Percentiles rank a stretch among this genome's conserved stretches.
These are phyloP conservation scores for Musa troglodytarum DNA, from an alignment of 176 grass and related monocot species.

Conservation along the genomic window DNA sequence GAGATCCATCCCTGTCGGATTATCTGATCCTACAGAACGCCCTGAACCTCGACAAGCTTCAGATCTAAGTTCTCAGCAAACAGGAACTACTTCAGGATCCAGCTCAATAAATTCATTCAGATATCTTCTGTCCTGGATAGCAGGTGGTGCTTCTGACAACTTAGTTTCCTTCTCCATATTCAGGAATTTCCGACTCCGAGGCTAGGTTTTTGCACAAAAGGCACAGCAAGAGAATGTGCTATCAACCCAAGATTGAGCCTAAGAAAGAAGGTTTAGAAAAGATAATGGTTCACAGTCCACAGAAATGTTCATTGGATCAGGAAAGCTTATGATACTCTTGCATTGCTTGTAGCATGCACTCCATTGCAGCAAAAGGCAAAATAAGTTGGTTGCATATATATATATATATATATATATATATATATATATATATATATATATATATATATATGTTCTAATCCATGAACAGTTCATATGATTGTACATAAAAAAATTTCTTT, in stretches of 20 bases:
- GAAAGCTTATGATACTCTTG: too few species aligned
- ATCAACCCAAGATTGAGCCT: background rate
- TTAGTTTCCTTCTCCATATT: conserved; percentile 88
- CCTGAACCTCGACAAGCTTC: conserved; percentile 33
- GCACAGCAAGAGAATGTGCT: background rate
- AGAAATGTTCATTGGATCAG: too few species aligned
- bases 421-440: too few species aligned
- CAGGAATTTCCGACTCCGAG: conserved; percentile 72
- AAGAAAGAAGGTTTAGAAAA: too few species aligned
- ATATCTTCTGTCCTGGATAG: conserved; percentile 64
- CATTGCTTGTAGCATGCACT: too few species aligned
- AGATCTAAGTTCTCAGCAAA: conserved; percentile 36
- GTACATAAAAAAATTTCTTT: too few species aligned
- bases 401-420: too few species aligned
- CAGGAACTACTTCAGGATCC: conserved; percentile 32
- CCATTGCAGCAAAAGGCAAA: too few species aligned
- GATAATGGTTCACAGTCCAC: too few species aligned
- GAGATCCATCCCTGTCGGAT: conserved; percentile 21
- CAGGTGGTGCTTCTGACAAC: conserved; percentile 68
- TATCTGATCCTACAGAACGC: conserved; percentile 12
- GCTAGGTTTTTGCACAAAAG: conserved; percentile 30
- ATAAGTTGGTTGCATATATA: too few species aligned
- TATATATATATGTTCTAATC: too few species aligned
- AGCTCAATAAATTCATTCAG: conserved; percentile 48
- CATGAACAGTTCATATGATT: too few species aligned